phyloP scores from a whole-genome alignment of 176 grass and related monocot genomes.

The Otatea glauca region DNA sequence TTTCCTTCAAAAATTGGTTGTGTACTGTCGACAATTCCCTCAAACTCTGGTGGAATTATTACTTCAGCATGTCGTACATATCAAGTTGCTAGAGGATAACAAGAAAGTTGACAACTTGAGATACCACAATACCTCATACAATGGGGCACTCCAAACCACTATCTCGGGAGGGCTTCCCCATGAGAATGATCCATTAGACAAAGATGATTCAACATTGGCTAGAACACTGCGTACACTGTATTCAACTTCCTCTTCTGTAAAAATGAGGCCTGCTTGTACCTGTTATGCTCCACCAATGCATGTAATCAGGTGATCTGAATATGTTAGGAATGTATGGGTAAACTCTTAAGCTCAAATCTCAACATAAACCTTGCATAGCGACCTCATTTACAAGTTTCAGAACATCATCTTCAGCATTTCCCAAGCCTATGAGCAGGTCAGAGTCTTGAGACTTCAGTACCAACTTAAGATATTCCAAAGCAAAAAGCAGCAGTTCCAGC shows the following conservation, averaged over 20 bases:
- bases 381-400: constrained; percentile 90
- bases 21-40: constrained; percentile 56
- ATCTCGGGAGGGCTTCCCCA: constrained; percentile 73
- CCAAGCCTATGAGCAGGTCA: constrained; percentile 79
- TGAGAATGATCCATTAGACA: constrained; percentile 61
- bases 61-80: constrained; percentile 43
- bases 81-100: constrained; percentile 25
- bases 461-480: constrained; percentile 81
- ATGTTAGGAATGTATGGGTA: constrained; percentile 40
- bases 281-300: constrained; percentile 60
- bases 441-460: constrained; percentile 72
- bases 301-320: constrained; percentile 46
- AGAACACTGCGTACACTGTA: constrained; percentile 57
- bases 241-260: constrained; percentile 89
- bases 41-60: constrained; percentile 61
- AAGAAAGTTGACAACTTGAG: constrained; percentile 10
- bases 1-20: constrained; percentile 64
- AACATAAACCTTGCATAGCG: constrained; percentile 75
- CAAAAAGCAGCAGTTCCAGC: constrained; percentile 77
- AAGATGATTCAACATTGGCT: constrained; percentile 73
- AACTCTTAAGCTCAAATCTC: constrained; percentile 42
- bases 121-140: constrained; percentile 75
- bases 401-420: constrained; percentile 78
- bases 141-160: constrained; percentile 69
- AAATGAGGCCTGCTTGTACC: constrained; percentile 77